A percentile compares a stretch with the other conserved stretches of the same genome.
Conservation (phyloP, 2,329 filamentous ascomycete species). For the Coniochaeta ligniaria region DNA sequence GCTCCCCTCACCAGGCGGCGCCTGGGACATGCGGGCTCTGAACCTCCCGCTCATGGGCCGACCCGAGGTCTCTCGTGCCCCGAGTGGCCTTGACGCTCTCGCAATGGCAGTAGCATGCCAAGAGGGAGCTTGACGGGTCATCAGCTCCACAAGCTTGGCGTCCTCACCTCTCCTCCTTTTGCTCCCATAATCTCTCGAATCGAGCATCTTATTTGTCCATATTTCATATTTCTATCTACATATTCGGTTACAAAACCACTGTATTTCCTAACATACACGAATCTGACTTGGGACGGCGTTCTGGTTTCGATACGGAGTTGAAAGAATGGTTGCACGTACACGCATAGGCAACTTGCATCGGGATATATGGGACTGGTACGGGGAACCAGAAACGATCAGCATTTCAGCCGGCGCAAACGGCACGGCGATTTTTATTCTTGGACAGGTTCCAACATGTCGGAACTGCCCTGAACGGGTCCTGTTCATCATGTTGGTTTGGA, state of each 20-base stretch:
- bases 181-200: not conserved
- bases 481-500: not conserved
- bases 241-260: not conserved
- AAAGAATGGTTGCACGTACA: not conserved
- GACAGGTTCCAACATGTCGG: not conserved
- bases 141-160: not conserved
- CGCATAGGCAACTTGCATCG: not conserved
- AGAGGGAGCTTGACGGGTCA: constrained; percentile 24
- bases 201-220: not conserved
- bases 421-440: not conserved
- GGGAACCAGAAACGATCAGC: not conserved
- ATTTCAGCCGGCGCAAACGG: not conserved
- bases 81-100: constrained; percentile 47
- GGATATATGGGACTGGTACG: not conserved
- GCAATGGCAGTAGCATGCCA: constrained; percentile 48
- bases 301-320: not conserved
- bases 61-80: constrained; percentile 32
- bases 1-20: constrained; percentile 25
- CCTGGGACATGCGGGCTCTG: constrained; percentile 41
- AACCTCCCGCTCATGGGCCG: constrained; percentile 37
- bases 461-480: not conserved
- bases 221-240: not conserved
- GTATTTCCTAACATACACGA: not conserved
- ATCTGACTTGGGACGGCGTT: not conserved
- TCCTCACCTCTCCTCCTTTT: not conserved